A percentile compares a stretch with the other conserved stretches of the same genome.
Conservation (phyloP, 73 alveolate genomes). For the Paramecium caudatum region DNA sequence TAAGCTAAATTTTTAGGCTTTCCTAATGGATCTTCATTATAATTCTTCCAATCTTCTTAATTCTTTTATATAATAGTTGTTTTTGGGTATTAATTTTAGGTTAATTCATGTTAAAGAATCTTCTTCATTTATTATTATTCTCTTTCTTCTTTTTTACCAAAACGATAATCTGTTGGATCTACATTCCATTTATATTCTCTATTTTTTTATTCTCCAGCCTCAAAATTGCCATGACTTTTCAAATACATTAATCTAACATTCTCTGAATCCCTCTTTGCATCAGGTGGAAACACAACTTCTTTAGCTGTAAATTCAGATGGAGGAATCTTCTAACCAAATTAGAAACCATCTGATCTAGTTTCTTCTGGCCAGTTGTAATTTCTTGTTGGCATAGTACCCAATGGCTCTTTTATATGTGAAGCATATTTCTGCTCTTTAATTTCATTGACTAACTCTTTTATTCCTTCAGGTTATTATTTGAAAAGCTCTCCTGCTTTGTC, state of each 20-base stretch:
- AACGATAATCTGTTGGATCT: conserved; percentile 50
- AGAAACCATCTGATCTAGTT: conserved; percentile 57
- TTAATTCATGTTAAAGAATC: conserved; percentile 45
- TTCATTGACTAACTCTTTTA: conserved; percentile 52
- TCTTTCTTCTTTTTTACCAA: conserved; percentile 67
- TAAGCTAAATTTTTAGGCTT: conserved; percentile 71
- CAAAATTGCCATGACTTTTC: conserved; percentile 75
- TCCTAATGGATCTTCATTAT: conserved; percentile 74
- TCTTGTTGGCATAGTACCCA: conserved; percentile 67
- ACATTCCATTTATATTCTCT: conserved; percentile 73
- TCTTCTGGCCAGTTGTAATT: conserved; percentile 75
- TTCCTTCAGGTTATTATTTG: conserved; percentile 65
- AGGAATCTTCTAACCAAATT: conserved; percentile 61
- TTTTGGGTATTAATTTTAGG: conserved; percentile 70
- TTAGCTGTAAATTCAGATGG: conserved; percentile 71
- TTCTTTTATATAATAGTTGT: conserved; percentile 67
- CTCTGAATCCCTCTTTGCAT: conserved; percentile 61
- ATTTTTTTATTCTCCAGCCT: conserved; percentile 75
- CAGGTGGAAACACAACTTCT: conserved; percentile 74
- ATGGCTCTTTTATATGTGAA: conserved; percentile 72
- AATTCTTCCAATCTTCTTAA: conserved; percentile 76
- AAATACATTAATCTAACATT: conserved; percentile 45
- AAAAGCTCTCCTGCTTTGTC: conserved; percentile 50
- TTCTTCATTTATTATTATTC: conserved; percentile 58
- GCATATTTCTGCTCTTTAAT: conserved; percentile 71